These are phyloP conservation scores for Myriosclerotinia curreyana DNA, from an alignment of 2,329 filamentous ascomycete genomes.

Conservation along the genomic window DNA sequence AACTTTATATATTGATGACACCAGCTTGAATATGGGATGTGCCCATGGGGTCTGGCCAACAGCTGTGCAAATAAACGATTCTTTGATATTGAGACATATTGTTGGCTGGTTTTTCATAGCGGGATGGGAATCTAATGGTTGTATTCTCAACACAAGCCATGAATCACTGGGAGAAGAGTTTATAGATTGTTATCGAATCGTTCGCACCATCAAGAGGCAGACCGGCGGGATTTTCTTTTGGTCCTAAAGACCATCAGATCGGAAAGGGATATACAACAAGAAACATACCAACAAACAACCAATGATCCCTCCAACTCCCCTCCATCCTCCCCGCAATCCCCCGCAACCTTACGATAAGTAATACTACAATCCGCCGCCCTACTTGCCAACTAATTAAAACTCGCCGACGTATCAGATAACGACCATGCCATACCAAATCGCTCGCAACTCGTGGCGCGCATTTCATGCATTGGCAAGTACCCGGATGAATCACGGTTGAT, in stretches of 20 bases:
- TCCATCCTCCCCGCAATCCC: conserved; percentile 42
- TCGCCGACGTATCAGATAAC: conserved; percentile 46
- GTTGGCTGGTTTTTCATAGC: conserved; percentile 50
- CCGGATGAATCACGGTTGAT: conserved; percentile 39
- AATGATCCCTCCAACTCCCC: conserved; percentile 49
- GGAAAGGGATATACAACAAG: background rate
- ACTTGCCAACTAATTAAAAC: conserved; percentile 45
- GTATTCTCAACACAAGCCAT: conserved; percentile 38
- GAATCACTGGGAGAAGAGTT: conserved; percentile 41
- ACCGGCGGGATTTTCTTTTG: conserved; percentile 40
- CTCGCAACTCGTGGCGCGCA: conserved; percentile 33
- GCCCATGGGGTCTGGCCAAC: conserved; percentile 50
- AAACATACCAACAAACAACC: conserved; percentile 44
- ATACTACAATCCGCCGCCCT: conserved; percentile 46
- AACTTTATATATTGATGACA: conserved; percentile 48
- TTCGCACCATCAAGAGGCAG: conserved; percentile 33
- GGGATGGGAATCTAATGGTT: conserved; percentile 44
- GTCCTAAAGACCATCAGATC: conserved; percentile 23
- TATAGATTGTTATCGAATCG: conserved; percentile 32
- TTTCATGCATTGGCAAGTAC: conserved; percentile 41
- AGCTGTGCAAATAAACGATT: conserved; percentile 45
- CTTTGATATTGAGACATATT: conserved; percentile 52
- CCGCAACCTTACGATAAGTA: conserved; percentile 45
- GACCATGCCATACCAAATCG: conserved; percentile 47
- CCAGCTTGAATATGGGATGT: conserved; percentile 45